Conservation (phyloP, 352 stramenopile species). For the Phytophthora tentaculata region DNA sequence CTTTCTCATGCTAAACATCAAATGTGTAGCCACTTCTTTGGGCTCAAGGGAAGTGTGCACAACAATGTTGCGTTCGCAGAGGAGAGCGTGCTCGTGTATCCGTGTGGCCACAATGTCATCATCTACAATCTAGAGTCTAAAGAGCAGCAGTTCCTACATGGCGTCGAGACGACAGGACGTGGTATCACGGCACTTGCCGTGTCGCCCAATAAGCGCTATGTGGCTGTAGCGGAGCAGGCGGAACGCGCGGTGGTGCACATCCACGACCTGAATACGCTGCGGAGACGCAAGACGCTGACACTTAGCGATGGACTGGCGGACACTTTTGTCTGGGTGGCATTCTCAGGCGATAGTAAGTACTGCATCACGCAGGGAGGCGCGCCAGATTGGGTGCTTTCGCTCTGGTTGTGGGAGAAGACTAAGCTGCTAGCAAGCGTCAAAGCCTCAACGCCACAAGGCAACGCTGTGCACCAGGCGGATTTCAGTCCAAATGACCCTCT, state of each 20-base stretch:
- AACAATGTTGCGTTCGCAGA: slow-evolving; percentile 88
- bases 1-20: not conserved
- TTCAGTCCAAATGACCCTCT: slow-evolving; percentile 90
- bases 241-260: slow-evolving; percentile 89
- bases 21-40: slow-evolving; percentile 73
- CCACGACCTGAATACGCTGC: slow-evolving; percentile 89
- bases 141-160: slow-evolving; percentile 91
- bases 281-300: slow-evolving; percentile 85
- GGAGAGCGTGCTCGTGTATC: slow-evolving; percentile 87
- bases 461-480: slow-evolving; percentile 85
- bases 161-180: slow-evolving; percentile 72
- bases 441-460: slow-evolving; percentile 67
- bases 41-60: slow-evolving; percentile 82
- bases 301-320: slow-evolving; percentile 83
- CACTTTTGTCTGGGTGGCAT: slow-evolving; percentile 81
- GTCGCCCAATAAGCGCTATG: slow-evolving; percentile 81
- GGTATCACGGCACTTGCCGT: slow-evolving; percentile 91
- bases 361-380: slow-evolving; percentile 88
- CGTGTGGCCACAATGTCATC: slow-evolving; percentile 89
- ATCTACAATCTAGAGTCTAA: slow-evolving; percentile 91
- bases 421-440: slow-evolving; percentile 87
- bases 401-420: slow-evolving; percentile 94
- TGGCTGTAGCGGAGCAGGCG: slow-evolving; percentile 89
- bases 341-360: slow-evolving; percentile 92
- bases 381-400: slow-evolving; percentile 91